Evolutionary conservation across 2,329 filamentous ascomycete species (phyloP), one percentile per base, ranked within the genome.

Genomic region (Dryadomyces sulphureus): DNA sequence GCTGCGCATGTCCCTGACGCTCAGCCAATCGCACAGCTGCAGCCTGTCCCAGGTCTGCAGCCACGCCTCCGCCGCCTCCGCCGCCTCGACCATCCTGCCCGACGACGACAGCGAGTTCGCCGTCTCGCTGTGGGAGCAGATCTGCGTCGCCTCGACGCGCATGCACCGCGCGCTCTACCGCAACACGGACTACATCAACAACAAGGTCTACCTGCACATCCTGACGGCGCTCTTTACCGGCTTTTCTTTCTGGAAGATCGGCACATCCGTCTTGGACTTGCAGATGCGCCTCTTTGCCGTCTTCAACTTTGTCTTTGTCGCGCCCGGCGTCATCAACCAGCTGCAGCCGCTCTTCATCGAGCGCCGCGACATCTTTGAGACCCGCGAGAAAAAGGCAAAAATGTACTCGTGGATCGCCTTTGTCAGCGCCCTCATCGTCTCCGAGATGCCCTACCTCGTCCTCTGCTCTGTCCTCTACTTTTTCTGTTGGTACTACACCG

Each of bases 111-210:
- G 70, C 32, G 81, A 86, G 61, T 88, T 87, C 48, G 83, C 84
- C 3, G 79, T 81, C 38, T 76, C 81, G 0, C 81, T 87, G 54
- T 54, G 52, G 8, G 56, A 65, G 7, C 84, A 89, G 56, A 62
- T 84, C n/a, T 63, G 60, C 36, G 66, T 77, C 50, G 79, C 80
- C 35, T 70, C 72, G 17, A 54, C 66, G 22, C 77, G 81, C 54
- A 75, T 83, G 12, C 82, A 82, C 61, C 67, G 79, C 53, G 80
- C 84, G 57, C 84, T 83, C 65, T 85, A 80, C 80, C 74, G 81
- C 41, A 82, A 74, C 1, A 80, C 81, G 0, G 68, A 72, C 3
- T 85, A 85, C 62, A 80, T 85, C 56, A 84, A 81, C 62, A 75
- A 79, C 48, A 86, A 86, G 62, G 55, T 70, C 32, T 53, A 61